Percentiles rank a stretch among this genome's conserved stretches.
These are phyloP conservation scores for Fusarium equiseti DNA, from an alignment of 2,329 filamentous ascomycete genomes.

Conservation along the genomic window DNA sequence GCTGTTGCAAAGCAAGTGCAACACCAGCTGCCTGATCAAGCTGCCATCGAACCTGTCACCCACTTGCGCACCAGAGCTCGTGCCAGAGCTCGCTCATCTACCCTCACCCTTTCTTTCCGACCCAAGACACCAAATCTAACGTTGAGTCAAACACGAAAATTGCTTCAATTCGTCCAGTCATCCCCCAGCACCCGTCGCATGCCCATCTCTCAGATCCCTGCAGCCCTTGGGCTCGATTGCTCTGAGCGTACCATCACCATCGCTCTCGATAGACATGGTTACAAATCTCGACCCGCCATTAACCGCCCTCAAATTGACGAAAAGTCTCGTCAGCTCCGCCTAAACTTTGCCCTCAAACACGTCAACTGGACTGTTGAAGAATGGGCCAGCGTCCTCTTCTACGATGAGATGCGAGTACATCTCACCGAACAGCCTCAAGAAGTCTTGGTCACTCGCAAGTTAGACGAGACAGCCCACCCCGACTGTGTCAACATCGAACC, in stretches of 20 bases:
- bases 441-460: constrained; percentile 30
- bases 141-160: background rate
- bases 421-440: background rate
- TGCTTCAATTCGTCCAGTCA: constrained; percentile 27
- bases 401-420: constrained; percentile 10
- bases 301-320: constrained; percentile 22
- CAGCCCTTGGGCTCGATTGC: constrained; percentile 16
- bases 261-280: constrained; percentile 26
- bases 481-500: constrained; percentile 19
- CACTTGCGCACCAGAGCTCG: background rate
- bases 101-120: background rate
- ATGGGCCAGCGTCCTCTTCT: constrained; percentile 30
- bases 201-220: constrained; percentile 8
- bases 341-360: constrained; percentile 24
- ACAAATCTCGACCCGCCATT: constrained; percentile 24
- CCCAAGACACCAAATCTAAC: background rate
- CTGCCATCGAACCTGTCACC: background rate
- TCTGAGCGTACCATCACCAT: constrained; percentile 9
- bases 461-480: constrained; percentile 9
- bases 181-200: constrained; percentile 25
- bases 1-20: constrained; percentile 1
- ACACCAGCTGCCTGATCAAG: background rate
- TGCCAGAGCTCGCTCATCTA: background rate
- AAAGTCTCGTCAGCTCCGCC: constrained; percentile 14
- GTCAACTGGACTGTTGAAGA: constrained; percentile 29